Percentiles rank a stretch among this genome's conserved stretches.
phyloP scores from a whole-genome alignment of 495 filamentous ascomycete genomes.

The Amphirosellinia nigrospora region DNA sequence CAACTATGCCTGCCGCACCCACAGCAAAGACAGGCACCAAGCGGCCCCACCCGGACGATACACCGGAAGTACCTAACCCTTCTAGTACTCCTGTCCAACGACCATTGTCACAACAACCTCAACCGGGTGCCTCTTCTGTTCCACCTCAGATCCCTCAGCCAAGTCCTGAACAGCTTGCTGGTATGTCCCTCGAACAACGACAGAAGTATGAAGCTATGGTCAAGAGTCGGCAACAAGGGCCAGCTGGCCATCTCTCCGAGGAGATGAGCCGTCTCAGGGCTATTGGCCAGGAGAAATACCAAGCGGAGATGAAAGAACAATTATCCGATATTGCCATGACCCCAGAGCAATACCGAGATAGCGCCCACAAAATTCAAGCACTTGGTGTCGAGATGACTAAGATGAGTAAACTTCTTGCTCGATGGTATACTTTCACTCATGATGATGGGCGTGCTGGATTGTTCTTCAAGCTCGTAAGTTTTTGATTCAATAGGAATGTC shows the following conservation, averaged over 20 bases:
- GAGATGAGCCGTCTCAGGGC: conserved; percentile 41
- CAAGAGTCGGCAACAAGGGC: conserved; percentile 36
- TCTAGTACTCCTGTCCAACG: conserved; percentile 44
- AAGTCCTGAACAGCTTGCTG: conserved; percentile 59
- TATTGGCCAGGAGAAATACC: conserved; percentile 41
- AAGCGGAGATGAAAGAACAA: conserved; percentile 34
- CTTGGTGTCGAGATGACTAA: conserved; percentile 42
- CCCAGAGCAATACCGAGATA: conserved; percentile 42
- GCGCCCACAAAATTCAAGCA: conserved; percentile 39
- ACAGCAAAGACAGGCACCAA: conserved; percentile 52
- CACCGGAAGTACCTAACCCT: conserved; percentile 59
- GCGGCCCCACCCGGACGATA: conserved; percentile 67
- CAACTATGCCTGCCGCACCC: conserved; percentile 26
- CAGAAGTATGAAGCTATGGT: conserved; percentile 46
- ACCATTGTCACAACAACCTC: conserved; percentile 34
- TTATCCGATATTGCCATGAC: conserved; percentile 49
- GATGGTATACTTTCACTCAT: conserved; percentile 49
- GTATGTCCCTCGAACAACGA: conserved; percentile 58
- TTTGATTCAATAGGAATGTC: conserved; percentile 28
- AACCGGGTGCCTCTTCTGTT: conserved; percentile 22
- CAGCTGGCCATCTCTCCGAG: conserved; percentile 28
- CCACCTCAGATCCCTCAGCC: conserved; percentile 32
- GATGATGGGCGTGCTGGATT: conserved; percentile 52
- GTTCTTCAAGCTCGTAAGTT: conserved; percentile 56
- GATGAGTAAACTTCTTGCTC: conserved; percentile 42